Evolutionary conservation across 331 rosid species (phyloP), one percentile per base, ranked within the genome.

Genomic region (Quercus phellos): DNA sequence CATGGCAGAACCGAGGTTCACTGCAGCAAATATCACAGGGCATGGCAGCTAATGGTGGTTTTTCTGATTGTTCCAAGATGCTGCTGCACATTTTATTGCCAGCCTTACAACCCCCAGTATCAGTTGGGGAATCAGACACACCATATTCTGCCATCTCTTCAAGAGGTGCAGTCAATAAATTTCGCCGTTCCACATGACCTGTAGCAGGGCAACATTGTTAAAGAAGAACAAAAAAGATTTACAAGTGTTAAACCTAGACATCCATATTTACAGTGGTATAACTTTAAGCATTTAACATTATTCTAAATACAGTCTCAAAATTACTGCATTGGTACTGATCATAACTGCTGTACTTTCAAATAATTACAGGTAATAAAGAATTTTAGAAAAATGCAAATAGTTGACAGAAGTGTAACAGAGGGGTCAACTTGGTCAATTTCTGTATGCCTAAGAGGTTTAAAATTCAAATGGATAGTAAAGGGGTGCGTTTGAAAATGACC

Each of bases 21-120:
- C 69, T 34, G 79, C 99, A 95, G 84, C 99, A 95, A 60, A 91
- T 72, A 80, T 87, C 85, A 83, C 99, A 93, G 24, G 87, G 79
- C 90, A 90, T 88, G 75, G 60, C 79, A 11, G 87, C 66, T 29
- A 51, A 76, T 29, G 80, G 74, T 73, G 70, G 68, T 21, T 79
- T 79, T 72, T 85, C 84, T 18, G 69, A 59, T 54, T 79, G 80
- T 34, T 83, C 89, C 55, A 74, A 58, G 56, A 86, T 74, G 46
- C 93, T 90, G 61, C 5, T 60, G 74, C 98, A 95, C 79, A 27
- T 71, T 78, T 79, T 88, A 85, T 92, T 92, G 61, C 89, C 71
- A 24, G 86, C 96, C 85, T 87, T 92, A 77, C 99, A 94, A 73
- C 79, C 77, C 42, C 29, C 78, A 42, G 14, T 43, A 19, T 55